phyloP scores from a whole-genome alignment of 306 rosid species.

The Fagus crenata region DNA sequence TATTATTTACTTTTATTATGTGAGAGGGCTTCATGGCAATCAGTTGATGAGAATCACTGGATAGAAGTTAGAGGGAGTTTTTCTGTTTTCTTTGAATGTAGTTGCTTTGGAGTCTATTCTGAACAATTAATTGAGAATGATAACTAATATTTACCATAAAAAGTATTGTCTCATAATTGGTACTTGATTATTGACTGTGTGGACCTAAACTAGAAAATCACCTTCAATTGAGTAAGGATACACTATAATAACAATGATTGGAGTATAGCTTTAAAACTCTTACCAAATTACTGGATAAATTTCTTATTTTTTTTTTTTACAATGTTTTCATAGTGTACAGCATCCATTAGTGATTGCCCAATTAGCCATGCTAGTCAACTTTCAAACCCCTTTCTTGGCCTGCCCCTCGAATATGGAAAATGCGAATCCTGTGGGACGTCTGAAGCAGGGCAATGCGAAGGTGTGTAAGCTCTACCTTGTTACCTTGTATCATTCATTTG shows the following conservation, averaged over 20 bases:
- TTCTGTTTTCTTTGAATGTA: background rate
- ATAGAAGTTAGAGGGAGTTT: background rate
- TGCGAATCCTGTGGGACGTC: constrained; percentile 97
- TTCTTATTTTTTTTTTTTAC: constrained; percentile 13
- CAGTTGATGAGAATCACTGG: constrained; percentile 6
- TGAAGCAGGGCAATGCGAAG: constrained; percentile 87
- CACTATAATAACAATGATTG: constrained; percentile 9
- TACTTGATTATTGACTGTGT: background rate
- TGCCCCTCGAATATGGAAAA: constrained; percentile 83
- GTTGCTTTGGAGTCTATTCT: background rate
- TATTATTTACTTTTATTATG: background rate
- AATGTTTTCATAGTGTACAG: constrained; percentile 57
- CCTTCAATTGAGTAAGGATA: background rate
- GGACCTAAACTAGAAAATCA: background rate
- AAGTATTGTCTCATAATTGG: background rate
- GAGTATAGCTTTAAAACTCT: background rate
- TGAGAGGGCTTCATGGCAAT: constrained; percentile 19
- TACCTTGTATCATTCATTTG: constrained; percentile 8
- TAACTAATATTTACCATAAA: background rate
- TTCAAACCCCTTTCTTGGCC: constrained; percentile 86
- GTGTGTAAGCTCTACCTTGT: constrained; percentile 38
- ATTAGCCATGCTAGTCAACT: constrained; percentile 88
- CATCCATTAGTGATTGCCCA: constrained; percentile 71
- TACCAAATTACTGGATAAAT: constrained; percentile 17
- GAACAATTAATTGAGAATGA: background rate